Evolutionary conservation across 1,284 basidiomycete genomes (phyloP).

Genomic region (Sporisorium iseilematis-ciliati): DNA sequence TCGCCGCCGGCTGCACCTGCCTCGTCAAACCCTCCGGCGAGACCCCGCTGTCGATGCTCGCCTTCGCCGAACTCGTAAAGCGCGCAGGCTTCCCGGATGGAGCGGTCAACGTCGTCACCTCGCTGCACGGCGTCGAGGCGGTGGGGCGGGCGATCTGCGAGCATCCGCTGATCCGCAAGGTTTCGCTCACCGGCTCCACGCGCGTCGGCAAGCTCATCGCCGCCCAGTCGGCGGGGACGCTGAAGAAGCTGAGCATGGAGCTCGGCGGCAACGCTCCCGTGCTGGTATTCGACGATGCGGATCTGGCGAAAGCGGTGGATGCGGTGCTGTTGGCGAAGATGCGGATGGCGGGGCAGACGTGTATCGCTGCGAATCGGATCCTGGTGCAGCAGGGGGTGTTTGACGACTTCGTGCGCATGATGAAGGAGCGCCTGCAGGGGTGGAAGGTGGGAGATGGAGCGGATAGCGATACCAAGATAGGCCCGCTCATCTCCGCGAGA

Average conservation of each 20-base stretch:
- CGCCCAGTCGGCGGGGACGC: slow-evolving; percentile 28
- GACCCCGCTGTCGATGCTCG: slow-evolving; percentile 36
- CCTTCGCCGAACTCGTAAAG: slow-evolving; percentile 38
- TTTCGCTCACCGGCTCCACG: slow-evolving; percentile 44
- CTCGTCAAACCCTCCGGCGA: slow-evolving; percentile 46
- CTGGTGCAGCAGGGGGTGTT: slow-evolving; percentile 46
- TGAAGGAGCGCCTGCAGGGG: slow-evolving; percentile 31
- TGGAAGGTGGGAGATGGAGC: slow-evolving; percentile 51
- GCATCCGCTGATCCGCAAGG: slow-evolving; percentile 34
- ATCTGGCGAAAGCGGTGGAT: slow-evolving; percentile 70
- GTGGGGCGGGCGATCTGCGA: slow-evolving; percentile 46
- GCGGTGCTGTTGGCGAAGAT: slow-evolving; percentile 47
- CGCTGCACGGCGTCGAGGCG: slow-evolving; percentile 34
- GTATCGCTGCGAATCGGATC: slow-evolving; percentile 53
- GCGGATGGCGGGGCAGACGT: slow-evolving; percentile 47
- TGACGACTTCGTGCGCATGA: slow-evolving; percentile 43
- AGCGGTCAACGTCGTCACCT: slow-evolving; percentile 36
- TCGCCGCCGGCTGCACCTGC: slow-evolving; percentile 38
- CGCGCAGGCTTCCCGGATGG: slow-evolving; percentile 40
- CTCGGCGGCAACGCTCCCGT: slow-evolving; percentile 92
- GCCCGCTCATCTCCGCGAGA: slow-evolving; percentile 41
- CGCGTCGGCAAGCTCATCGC: slow-evolving; percentile 47
- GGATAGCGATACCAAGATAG: slow-evolving; percentile 23
- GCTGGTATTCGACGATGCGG: slow-evolving; percentile 79
- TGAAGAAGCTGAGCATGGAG: slow-evolving; percentile 91